Evolutionary conservation across 176 grass and related monocot genomes (phyloP).

Genomic region (Luzula sylvatica): DNA sequence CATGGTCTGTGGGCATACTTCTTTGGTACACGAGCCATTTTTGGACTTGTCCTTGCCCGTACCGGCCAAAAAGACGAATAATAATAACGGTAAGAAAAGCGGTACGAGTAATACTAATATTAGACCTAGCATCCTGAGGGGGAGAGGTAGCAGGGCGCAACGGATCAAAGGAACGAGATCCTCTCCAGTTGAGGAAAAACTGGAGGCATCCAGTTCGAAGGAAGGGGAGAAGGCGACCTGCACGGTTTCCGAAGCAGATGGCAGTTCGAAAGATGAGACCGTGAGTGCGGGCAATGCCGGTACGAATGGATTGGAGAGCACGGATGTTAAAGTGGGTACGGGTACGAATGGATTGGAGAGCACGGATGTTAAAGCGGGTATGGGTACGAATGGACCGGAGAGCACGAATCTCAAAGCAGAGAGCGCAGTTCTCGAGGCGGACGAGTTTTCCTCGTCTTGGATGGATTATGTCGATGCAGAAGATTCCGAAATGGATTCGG

Average conservation of each 20-base stretch:
- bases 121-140: conserved; percentile 1
- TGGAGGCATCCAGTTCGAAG: conserved; percentile 38
- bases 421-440: neutral
- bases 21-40: conserved; percentile 73
- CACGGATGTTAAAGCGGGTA: neutral
- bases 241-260: conserved; percentile 27
- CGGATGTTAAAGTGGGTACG: neutral
- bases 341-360: neutral
- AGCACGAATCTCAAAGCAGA: neutral
- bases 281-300: neutral
- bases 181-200: conserved; percentile 15
- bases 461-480: conserved; percentile 46
- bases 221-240: conserved; percentile 26
- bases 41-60: conserved; percentile 85
- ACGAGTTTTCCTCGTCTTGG: conserved; percentile 25
- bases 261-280: neutral
- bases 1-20: conserved; percentile 61
- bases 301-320: neutral
- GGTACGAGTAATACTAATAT: too few relatives aligned
- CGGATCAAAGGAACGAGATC: neutral
- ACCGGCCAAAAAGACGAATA: conserved; percentile 49
- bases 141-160: conserved; percentile 13
- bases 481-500: neutral
- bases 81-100: neutral
- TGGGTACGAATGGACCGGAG: neutral